Evolutionary conservation across 1,284 basidiomycete species (phyloP).

Genomic region (Malassezia dermatis): DNA sequence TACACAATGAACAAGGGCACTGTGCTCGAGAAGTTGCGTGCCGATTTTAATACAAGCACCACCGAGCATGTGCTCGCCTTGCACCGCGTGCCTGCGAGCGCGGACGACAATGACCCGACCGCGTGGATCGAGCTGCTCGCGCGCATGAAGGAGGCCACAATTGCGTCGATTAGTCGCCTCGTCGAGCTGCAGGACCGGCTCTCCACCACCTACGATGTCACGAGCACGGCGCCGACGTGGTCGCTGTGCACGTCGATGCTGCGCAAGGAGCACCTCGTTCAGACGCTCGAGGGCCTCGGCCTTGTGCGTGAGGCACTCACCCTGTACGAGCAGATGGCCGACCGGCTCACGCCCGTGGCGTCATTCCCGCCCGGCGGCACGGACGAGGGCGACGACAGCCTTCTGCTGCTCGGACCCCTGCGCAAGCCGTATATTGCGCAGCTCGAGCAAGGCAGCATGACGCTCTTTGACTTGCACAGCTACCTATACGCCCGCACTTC

Average conservation of each 20-base stretch:
- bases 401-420: slow-evolving; percentile 64
- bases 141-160: slow-evolving; percentile 77
- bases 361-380: slow-evolving; percentile 26
- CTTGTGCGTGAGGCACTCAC: slow-evolving; percentile 77
- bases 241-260: slow-evolving; percentile 59
- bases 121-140: slow-evolving; percentile 79
- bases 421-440: slow-evolving; percentile 81
- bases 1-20: slow-evolving; percentile 71
- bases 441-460: slow-evolving; percentile 79
- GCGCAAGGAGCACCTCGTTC: slow-evolving; percentile 76
- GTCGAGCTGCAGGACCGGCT: slow-evolving; percentile 50
- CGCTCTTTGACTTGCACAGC: slow-evolving; percentile 83
- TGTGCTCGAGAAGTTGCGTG: slow-evolving; percentile 77
- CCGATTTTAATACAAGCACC: slow-evolving; percentile 84
- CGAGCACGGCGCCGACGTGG: slow-evolving; percentile 22
- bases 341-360: slow-evolving; percentile 54
- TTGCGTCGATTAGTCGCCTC: slow-evolving; percentile 69
- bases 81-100: slow-evolving; percentile 46
- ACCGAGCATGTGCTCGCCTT: slow-evolving; percentile 54
- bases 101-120: slow-evolving; percentile 57
- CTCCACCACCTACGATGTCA: slow-evolving; percentile 17
- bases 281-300: slow-evolving; percentile 79
- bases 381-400: slow-evolving; percentile 62
- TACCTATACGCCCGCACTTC: slow-evolving; percentile 85
- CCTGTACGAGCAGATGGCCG: slow-evolving; percentile 84